phyloP scores from a whole-genome alignment of 352 stramenopile genomes.

The Blastocystis sp. region DNA sequence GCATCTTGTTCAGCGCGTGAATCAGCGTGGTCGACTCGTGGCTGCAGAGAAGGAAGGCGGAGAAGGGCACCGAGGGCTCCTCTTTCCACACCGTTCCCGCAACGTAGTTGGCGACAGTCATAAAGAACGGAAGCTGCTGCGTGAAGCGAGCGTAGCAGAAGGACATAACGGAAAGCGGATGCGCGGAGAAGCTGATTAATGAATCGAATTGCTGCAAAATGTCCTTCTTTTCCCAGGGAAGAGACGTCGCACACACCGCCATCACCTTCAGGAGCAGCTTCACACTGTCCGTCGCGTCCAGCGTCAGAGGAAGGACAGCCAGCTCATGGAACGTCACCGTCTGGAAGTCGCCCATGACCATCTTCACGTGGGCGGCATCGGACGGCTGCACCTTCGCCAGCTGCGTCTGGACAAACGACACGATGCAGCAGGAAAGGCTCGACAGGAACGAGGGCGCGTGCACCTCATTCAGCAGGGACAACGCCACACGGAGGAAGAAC shows the following conservation, averaged over 20 bases:
- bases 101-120: conserved; percentile 3
- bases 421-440: background rate
- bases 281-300: background rate
- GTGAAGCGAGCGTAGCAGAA: conserved; percentile 20
- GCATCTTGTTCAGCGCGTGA: conserved; percentile 41
- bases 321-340: background rate
- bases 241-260: background rate
- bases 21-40: background rate
- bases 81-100: background rate
- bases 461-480: background rate
- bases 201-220: background rate
- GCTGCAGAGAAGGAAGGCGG: background rate
- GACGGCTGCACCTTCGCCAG: background rate
- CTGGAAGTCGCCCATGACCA: background rate
- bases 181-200: background rate
- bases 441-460: background rate
- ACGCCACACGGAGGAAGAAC: background rate
- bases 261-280: background rate
- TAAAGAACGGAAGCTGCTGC: background rate
- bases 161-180: background rate
- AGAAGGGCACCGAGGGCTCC: background rate
- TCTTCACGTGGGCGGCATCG: background rate
- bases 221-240: background rate
- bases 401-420: background rate
- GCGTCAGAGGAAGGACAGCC: background rate